A percentile compares a stretch with the other conserved stretches of the same genome.
Evolutionary conservation across 2,329 filamentous ascomycete species (phyloP).

Genomic region (Phoma sp.): DNA sequence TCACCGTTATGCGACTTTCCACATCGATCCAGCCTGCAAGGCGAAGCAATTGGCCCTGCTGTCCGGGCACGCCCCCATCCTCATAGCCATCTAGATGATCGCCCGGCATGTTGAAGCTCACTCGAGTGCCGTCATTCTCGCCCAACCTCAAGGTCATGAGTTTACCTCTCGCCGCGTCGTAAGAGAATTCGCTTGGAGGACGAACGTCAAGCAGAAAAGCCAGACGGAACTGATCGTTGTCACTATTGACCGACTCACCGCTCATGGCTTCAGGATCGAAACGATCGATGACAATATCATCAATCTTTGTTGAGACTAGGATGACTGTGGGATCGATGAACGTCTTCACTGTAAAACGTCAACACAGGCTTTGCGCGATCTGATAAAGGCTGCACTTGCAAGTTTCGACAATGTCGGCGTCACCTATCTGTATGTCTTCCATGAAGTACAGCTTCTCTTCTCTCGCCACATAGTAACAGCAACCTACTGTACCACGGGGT

Average conservation of each 20-base stretch:
- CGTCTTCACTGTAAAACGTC: conserved; percentile 58
- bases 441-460: conserved; percentile 76
- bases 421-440: conserved; percentile 74
- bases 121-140: conserved; percentile 54
- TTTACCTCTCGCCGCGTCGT: conserved; percentile 69
- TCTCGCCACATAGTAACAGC: conserved; percentile 77
- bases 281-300: conserved; percentile 55
- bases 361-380: not conserved
- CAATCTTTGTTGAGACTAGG: conserved; percentile 62
- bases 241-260: conserved; percentile 37
- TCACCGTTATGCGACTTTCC: conserved; percentile 72
- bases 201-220: conserved; percentile 71
- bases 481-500: conserved; percentile 75
- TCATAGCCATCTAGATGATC: conserved; percentile 53
- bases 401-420: conserved; percentile 64
- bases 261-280: conserved; percentile 54
- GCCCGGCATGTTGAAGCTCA: conserved; percentile 68
- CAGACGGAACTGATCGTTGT: conserved; percentile 57
- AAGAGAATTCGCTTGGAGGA: conserved; percentile 74
- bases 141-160: conserved; percentile 65
- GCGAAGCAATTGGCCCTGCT: conserved; percentile 69
- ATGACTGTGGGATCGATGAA: conserved; percentile 68
- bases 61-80: conserved; percentile 58
- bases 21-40: conserved; percentile 75
- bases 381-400: conserved; percentile 40